phyloP scores from a whole-genome alignment of 2,329 filamentous ascomycete species.

The Sporothrix globosa region DNA sequence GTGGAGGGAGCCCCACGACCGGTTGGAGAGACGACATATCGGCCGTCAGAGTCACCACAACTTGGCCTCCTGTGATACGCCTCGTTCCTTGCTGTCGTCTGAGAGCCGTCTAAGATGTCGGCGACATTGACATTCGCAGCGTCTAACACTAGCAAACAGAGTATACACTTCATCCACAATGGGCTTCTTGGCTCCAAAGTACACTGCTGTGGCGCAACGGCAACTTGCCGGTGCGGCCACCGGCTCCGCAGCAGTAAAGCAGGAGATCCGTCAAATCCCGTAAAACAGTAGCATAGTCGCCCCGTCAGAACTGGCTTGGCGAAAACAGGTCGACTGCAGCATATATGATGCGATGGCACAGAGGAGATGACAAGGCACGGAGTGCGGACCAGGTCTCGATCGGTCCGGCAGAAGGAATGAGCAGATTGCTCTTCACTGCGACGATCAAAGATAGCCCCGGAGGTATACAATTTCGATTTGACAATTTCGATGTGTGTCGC shows the following conservation, averaged over 20 bases:
- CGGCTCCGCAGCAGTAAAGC: constrained; percentile 33
- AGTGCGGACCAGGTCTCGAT: not conserved
- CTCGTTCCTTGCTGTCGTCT: not conserved
- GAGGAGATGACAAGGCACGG: not conserved
- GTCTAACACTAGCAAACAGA: not conserved
- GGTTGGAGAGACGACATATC: constrained; percentile 34
- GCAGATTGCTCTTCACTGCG: not conserved
- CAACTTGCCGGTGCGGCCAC: constrained; percentile 30
- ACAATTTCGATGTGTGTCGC: not conserved
- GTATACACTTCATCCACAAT: not conserved
- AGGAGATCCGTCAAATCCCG: constrained; percentile 33
- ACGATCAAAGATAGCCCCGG: too few species aligned
- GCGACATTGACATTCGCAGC: not conserved
- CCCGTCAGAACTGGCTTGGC: not conserved
- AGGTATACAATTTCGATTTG: not conserved
- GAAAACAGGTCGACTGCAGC: too few species aligned
- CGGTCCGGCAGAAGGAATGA: not conserved
- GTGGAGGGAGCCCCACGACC: constrained; percentile 33
- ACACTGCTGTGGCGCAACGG: not conserved
- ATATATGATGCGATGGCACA: not conserved
- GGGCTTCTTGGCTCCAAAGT: not conserved
- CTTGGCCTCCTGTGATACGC: too few species aligned
- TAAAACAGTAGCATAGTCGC: constrained; percentile 34
- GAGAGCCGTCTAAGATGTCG: not conserved
- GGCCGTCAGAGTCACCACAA: not conserved